Evolutionary conservation across 1,284 basidiomycete genomes (phyloP).

Genomic region (Ustilago curta): DNA sequence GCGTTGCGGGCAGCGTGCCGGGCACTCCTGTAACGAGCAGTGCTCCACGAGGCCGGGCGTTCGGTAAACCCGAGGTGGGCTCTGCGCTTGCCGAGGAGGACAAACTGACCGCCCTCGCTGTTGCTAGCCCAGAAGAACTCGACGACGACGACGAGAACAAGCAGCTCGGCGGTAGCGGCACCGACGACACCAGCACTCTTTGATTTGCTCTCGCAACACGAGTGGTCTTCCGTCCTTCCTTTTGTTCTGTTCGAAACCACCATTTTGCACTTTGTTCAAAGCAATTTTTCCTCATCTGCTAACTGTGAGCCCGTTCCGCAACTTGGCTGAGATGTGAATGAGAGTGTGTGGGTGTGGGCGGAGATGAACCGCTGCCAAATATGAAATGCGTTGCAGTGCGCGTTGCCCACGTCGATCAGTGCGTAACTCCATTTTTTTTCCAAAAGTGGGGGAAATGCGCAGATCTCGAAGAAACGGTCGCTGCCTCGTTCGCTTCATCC

Average conservation of each 20-base stretch:
- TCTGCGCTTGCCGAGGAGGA: slow-evolving; percentile 30
- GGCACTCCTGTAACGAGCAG: slow-evolving; percentile 15
- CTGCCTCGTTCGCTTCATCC: background rate
- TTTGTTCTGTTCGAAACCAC: background rate
- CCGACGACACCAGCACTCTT: slow-evolving; percentile 32
- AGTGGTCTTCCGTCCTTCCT: background rate
- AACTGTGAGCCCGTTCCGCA: background rate
- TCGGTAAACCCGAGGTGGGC: slow-evolving; percentile 30
- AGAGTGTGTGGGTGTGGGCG: slow-evolving; percentile 1
- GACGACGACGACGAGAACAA: slow-evolving; percentile 26
- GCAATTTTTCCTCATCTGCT: background rate
- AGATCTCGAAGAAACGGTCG: slow-evolving; percentile 1
- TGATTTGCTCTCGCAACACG: slow-evolving; percentile 4
- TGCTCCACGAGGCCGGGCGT: slow-evolving; percentile 17
- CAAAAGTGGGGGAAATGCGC: slow-evolving; percentile 8
- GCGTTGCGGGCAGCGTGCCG: slow-evolving; percentile 22
- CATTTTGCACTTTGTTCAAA: background rate
- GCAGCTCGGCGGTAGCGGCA: slow-evolving; percentile 33
- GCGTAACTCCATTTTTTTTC: slow-evolving; percentile 11
- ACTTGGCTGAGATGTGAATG: background rate
- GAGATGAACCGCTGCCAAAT: slow-evolving; percentile 22
- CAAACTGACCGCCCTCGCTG: background rate
- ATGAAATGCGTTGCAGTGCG: background rate
- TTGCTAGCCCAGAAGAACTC: slow-evolving; percentile 42
- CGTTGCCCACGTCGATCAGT: slow-evolving; percentile 24